Evolutionary conservation across 106 monocot species (phyloP).

Genomic region (Dendrobium chrysotoxum): DNA sequence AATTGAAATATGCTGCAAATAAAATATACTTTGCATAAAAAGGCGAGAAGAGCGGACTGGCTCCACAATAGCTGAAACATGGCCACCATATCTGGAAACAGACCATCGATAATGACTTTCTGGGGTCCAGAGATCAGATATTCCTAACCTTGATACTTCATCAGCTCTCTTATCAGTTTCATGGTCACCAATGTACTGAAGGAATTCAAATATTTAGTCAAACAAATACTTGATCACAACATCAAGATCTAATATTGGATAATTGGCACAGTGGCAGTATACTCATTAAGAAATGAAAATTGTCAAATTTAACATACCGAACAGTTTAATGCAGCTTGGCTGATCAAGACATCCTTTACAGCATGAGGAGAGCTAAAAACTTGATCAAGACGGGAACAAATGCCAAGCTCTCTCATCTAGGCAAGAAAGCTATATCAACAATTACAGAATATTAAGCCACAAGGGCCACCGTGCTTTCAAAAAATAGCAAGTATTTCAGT

Average conservation of each 20-base stretch:
- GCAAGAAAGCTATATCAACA: conserved; percentile 8
- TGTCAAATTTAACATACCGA: conserved; percentile 41
- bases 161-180: conserved; percentile 86
- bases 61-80: conserved; percentile 70
- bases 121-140: conserved; percentile 93
- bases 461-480: neutral
- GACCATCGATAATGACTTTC: conserved; percentile 92
- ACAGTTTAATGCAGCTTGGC: conserved; percentile 56
- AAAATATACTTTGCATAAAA: conserved; percentile 68
- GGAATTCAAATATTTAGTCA: neutral
- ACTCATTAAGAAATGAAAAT: neutral
- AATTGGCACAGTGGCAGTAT: neutral
- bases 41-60: conserved; percentile 60
- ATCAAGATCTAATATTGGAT: neutral
- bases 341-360: conserved; percentile 78
- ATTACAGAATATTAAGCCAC: neutral
- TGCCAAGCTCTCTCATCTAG: conserved; percentile 80
- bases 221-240: conserved; percentile 3
- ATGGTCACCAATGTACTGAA: conserved; percentile 73
- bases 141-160: conserved; percentile 47
- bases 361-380: conserved; percentile 83
- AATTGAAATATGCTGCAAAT: conserved; percentile 1
- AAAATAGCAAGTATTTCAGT: neutral
- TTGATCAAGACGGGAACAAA: conserved; percentile 84
- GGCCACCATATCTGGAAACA: conserved; percentile 84